These are phyloP conservation scores for Penicillium sp. DNA, from an alignment of 2,329 filamentous ascomycete species.

Conservation along the genomic window DNA sequence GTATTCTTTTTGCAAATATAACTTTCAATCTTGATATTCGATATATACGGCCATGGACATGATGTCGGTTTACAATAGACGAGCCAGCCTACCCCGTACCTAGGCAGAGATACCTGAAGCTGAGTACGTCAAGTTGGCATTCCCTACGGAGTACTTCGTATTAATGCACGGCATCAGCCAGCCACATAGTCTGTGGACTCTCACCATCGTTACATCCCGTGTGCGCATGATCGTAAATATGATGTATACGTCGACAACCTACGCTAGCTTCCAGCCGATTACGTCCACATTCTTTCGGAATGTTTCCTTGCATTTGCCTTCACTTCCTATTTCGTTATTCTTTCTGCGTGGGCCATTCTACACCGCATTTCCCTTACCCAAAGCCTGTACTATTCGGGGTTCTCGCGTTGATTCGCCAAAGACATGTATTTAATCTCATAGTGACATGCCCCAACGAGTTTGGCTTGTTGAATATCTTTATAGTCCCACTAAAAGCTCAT, in stretches of 20 bases:
- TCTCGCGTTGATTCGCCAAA: background rate
- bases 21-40: background rate
- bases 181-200: background rate
- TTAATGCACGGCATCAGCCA: background rate
- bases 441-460: too few relatives aligned
- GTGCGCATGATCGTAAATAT: background rate
- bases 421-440: background rate
- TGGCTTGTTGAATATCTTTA: too few relatives aligned
- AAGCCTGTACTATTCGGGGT: background rate
- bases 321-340: too few relatives aligned
- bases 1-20: background rate
- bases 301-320: background rate
- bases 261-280: background rate
- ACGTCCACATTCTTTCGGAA: background rate
- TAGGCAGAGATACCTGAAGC: background rate
- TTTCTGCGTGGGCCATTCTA: background rate
- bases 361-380: background rate
- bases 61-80: background rate
- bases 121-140: background rate
- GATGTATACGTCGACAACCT: too few relatives aligned
- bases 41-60: background rate
- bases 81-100: background rate
- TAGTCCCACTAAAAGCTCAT: too few relatives aligned
- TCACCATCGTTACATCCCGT: background rate
- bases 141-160: background rate